Evolutionary conservation across 2,329 filamentous ascomycete species (phyloP).

Genomic region (Fusarium mangiferae): DNA sequence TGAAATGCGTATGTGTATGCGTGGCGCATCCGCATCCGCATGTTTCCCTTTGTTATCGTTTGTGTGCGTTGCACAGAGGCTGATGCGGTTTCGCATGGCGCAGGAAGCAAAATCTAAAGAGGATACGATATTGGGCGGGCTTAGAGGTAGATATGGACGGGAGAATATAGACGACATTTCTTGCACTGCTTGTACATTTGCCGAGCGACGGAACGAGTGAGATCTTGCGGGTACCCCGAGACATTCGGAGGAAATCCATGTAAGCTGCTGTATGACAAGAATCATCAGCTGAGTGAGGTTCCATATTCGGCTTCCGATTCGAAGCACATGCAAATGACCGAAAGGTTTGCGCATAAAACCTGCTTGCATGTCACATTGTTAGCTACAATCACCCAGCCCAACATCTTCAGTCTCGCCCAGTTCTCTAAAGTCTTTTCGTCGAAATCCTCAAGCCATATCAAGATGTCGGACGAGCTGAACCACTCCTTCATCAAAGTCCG

Average conservation of each 20-base stretch:
- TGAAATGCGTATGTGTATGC: not conserved
- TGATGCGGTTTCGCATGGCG: conserved; percentile 43
- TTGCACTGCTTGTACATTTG: not conserved
- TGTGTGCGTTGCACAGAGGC: conserved; percentile 33
- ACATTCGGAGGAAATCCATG: not conserved
- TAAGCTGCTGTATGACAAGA: conserved; percentile 16
- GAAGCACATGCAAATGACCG: not conserved
- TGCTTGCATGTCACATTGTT: not conserved
- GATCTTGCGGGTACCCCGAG: not conserved
- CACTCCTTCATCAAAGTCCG: conserved; percentile 57
- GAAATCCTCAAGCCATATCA: not conserved
- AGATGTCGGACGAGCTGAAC: conserved; percentile 55
- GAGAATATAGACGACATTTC: conserved; percentile 32
- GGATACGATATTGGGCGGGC: conserved; percentile 14
- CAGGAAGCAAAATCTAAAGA: conserved; percentile 46
- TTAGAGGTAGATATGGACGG: conserved; percentile 29
- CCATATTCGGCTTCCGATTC: conserved; percentile 24
- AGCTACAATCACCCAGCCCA: not conserved
- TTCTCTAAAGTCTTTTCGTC: not conserved
- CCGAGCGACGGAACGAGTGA: not conserved
- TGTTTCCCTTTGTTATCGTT: conserved; percentile 12
- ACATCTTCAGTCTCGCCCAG: not conserved
- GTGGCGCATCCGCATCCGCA: not conserved
- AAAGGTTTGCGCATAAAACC: not conserved
- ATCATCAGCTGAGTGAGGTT: conserved; percentile 19